Evolutionary conservation across 139 green algal species (phyloP).

Genomic region (Coelastrella sp.): DNA sequence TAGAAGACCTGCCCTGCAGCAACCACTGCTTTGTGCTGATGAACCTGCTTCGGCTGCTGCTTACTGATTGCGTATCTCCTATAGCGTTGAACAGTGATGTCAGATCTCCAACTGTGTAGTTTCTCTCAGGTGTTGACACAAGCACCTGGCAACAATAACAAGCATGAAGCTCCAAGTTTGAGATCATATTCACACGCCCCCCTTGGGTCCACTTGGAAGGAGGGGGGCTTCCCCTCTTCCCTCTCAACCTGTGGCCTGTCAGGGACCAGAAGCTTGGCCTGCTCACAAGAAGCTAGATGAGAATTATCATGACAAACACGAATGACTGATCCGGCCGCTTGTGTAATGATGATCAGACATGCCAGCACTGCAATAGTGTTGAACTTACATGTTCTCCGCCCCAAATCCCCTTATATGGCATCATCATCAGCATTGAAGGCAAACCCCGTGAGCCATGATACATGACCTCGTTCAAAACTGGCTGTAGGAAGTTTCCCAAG

Average conservation of each 20-base stretch:
- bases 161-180: background rate
- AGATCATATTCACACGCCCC: too few relatives aligned
- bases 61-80: slow-evolving; percentile 28
- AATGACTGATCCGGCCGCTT: too few relatives aligned
- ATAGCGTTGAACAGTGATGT: slow-evolving; percentile 16
- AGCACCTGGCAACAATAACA: slow-evolving; percentile 9
- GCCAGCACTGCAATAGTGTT: too few relatives aligned
- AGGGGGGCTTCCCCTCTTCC: too few relatives aligned
- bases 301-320: too few relatives aligned
- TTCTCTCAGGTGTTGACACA: slow-evolving; percentile 5
- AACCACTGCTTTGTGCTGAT: background rate
- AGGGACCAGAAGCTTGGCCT: too few relatives aligned
- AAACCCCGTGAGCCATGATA: slow-evolving; percentile 16
- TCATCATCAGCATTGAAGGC: slow-evolving; percentile 43
- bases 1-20: too few relatives aligned
- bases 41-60: background rate
- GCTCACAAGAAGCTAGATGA: too few relatives aligned
- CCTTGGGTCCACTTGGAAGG: too few relatives aligned
- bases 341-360: too few relatives aligned
- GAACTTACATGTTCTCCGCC: slow-evolving; percentile 19
- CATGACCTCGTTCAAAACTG: slow-evolving; percentile 20
- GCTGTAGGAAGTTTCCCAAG: slow-evolving; percentile 29
- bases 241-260: too few relatives aligned
- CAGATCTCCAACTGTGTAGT: slow-evolving; percentile 28
- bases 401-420: slow-evolving; percentile 18